These are phyloP conservation scores for Ogataea nonfermentans DNA, from an alignment of 805 yeast species.

Conservation along the genomic window DNA sequence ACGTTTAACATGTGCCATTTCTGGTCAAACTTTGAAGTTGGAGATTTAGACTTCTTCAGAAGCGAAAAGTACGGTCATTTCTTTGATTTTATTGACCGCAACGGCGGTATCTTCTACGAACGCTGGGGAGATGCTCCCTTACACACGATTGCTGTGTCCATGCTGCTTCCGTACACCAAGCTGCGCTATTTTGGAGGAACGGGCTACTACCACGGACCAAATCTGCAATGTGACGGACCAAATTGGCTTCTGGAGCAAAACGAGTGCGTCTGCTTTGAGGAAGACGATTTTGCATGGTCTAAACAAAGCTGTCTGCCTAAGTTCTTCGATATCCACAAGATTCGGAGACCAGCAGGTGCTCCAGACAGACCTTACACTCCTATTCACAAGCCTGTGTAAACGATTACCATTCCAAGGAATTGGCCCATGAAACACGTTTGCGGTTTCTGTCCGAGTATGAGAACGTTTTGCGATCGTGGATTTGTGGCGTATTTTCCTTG, in stretches of 20 bases:
- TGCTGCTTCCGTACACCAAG: slow-evolving; percentile 28
- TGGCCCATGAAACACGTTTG: slow-evolving; percentile 34
- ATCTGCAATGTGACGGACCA: slow-evolving; percentile 59
- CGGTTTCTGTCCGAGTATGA: slow-evolving; percentile 7
- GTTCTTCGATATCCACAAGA: slow-evolving; percentile 36
- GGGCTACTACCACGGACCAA: slow-evolving; percentile 56
- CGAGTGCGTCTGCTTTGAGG: slow-evolving; percentile 50
- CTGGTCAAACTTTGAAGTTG: slow-evolving; percentile 67
- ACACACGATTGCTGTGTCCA: slow-evolving; percentile 33
- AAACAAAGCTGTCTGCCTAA: slow-evolving; percentile 49
- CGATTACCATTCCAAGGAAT: slow-evolving; percentile 30
- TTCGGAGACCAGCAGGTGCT: slow-evolving; percentile 30
- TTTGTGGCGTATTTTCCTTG: slow-evolving; percentile 24
- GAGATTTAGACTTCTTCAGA: slow-evolving; percentile 57
- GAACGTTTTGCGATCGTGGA: slow-evolving; percentile 1
- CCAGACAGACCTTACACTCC: slow-evolving; percentile 27
- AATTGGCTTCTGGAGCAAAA: slow-evolving; percentile 42
- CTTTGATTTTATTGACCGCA: slow-evolving; percentile 54
- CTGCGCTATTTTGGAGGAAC: slow-evolving; percentile 44
- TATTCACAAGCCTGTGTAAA: slow-evolving; percentile 19
- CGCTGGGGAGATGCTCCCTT: slow-evolving; percentile 55
- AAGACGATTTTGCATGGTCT: slow-evolving; percentile 50
- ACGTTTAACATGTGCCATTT: slow-evolving; percentile 58
- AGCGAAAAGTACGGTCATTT: slow-evolving; percentile 51
- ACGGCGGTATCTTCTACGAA: slow-evolving; percentile 67